A percentile compares a stretch with the other conserved stretches of the same genome.
phyloP scores from a whole-genome alignment of 441 rosid genomes.

The Capsella rubella region DNA sequence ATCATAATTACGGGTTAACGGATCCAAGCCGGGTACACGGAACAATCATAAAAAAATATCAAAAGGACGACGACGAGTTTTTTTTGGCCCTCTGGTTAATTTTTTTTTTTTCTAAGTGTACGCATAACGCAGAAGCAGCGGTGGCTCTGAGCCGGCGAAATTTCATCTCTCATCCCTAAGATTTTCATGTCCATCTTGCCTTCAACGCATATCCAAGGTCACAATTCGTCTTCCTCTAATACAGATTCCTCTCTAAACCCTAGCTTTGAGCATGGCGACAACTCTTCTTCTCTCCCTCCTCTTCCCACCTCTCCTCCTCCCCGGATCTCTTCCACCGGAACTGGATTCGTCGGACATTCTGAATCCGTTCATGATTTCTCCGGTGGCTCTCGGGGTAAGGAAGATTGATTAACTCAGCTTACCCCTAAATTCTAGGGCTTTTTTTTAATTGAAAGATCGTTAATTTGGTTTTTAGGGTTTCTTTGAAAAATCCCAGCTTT shows the following conservation, averaged over 20 bases:
- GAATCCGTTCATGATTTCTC: slow-evolving; percentile 32
- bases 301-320: slow-evolving; percentile 49
- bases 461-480: slow-evolving; percentile 18
- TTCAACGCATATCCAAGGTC: slow-evolving; percentile 67
- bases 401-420: not conserved
- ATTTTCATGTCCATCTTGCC: slow-evolving; percentile 99
- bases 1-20: not conserved
- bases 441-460: not conserved
- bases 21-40: slow-evolving; percentile 30
- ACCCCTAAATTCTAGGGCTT: not conserved
- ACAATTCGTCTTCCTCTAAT: slow-evolving; percentile 56
- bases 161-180: slow-evolving; percentile 33
- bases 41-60: not conserved
- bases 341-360: slow-evolving; percentile 44
- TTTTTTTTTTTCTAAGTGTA: too few relatives aligned
- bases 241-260: slow-evolving; percentile 59
- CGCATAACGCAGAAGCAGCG: slow-evolving; percentile 20
- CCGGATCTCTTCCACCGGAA: slow-evolving; percentile 45
- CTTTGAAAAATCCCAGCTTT: not conserved
- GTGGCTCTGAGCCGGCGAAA: slow-evolving; percentile 49
- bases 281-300: slow-evolving; percentile 37
- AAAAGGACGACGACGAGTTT: not conserved
- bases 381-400: slow-evolving; percentile 34
- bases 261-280: slow-evolving; percentile 67
- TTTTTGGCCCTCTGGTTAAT: not conserved